Percentiles rank a stretch among this genome's conserved stretches.
Conservation (phyloP, 768 basidiomycete genomes). For the Arthromyces matolae region DNA sequence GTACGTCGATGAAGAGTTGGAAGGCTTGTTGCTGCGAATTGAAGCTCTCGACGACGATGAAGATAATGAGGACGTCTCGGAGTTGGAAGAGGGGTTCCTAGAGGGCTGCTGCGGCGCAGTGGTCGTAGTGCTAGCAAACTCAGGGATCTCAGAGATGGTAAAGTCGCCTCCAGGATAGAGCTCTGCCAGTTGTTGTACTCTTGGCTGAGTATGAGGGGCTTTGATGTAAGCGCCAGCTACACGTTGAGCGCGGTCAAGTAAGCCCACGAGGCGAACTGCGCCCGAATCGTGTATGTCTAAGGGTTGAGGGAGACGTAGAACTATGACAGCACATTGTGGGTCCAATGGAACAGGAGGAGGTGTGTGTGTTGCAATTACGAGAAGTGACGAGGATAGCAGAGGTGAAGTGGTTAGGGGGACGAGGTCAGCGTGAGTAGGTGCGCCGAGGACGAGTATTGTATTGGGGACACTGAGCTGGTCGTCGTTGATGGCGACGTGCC, state of each 20-base stretch:
- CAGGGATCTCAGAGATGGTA: slow-evolving; percentile 21
- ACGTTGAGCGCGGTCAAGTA: slow-evolving; percentile 38
- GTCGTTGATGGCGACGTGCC: slow-evolving; percentile 14
- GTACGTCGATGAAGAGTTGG: slow-evolving; percentile 10
- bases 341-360: slow-evolving; percentile 26
- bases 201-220: slow-evolving; percentile 7
- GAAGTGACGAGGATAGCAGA: slow-evolving; percentile 28
- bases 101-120: not conserved
- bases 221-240: slow-evolving; percentile 30
- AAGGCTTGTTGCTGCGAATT: not conserved
- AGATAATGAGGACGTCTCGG: slow-evolving; percentile 1
- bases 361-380: slow-evolving; percentile 40
- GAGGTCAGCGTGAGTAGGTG: slow-evolving; percentile 32
- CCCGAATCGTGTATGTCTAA: slow-evolving; percentile 32
- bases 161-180: slow-evolving; percentile 32
- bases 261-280: slow-evolving; percentile 37
- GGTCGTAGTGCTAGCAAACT: slow-evolving; percentile 7
- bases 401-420: slow-evolving; percentile 33
- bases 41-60: not conserved
- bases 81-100: not conserved
- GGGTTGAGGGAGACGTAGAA: slow-evolving; percentile 32
- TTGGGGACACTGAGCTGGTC: slow-evolving; percentile 15
- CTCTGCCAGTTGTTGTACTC: slow-evolving; percentile 33
- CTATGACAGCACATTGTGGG: slow-evolving; percentile 23
- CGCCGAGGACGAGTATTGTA: slow-evolving; percentile 39